Base-by-base conservation (phyloP, 352 stramenopile genomes). In the Phytophthora multivora region DNA sequence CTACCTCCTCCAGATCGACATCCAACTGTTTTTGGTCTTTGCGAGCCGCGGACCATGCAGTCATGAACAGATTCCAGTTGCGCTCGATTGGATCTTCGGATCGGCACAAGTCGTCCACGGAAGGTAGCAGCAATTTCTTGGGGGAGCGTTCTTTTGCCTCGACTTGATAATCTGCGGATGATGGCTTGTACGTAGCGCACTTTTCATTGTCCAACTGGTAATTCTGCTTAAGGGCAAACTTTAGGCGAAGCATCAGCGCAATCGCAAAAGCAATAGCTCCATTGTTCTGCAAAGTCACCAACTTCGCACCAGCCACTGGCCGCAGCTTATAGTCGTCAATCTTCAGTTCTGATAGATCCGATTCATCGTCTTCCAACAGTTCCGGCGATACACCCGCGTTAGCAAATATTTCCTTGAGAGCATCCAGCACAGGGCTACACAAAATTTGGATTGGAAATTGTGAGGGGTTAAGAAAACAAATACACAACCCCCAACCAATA, bases 101-200 rank as follows among this genome's bases (percentile, higher is more conserved):
- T 9, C 51, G 60, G 56, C 63, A 77, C 16, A 86, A 45, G n/a
- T 81, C 71, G 16, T 82, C 72, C 23, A 80, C 53, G 0, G 61
- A 71, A 45, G 72, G 69, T 1, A 77, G 19, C 43, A 62, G 54
- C 15, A 71, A 53, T 23, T 48, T 60, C 18, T 74, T 68, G 8
- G 48, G 39, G 18, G 53, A 62, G 10, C 69, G 65, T 45, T 76
- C 52, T 25, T 55, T 76, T 46, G 47, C 79, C 63, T 75, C 59
- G n/a, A 62, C 42, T 23, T 50, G 41, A 35, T 21, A 19, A 30
- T 65, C 47, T 12, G 73, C 51, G 19, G 60, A 60, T 8, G 72
- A 68, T n/a, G 86, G 86, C 42, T 89, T 80, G 46, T 91, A 96
- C 28, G 80, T 93, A 46, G 89, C 77, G 55, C 87, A 96, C 47